Evolutionary conservation across 331 rosid genomes (phyloP), one percentile per base, ranked within the genome.

Genomic region (Quercus tomentella): DNA sequence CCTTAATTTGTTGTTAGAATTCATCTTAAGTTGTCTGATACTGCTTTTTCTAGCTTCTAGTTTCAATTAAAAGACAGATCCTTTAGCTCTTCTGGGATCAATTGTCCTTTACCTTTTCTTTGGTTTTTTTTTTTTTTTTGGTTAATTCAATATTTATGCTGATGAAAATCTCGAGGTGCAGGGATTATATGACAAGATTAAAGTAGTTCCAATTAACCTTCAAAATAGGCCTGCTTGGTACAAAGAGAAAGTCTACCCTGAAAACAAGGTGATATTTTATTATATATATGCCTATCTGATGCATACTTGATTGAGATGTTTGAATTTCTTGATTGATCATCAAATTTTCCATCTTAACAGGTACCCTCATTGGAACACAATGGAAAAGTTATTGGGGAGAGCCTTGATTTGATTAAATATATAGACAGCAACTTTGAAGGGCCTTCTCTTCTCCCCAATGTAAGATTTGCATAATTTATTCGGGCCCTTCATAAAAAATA

Each of bases 321-420:
- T 80, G 41, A 25, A 33, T 30, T 7, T 51, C 58, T 45, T 33
- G 41, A 6, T 43, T 85, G 56, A 63, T 37, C 3, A 10, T 79
- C 28, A 33, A 5, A 10, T 55, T 81, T 25, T 76, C 15, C 26
- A 63, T 61, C 31, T 67, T 28, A 28, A 54, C 54, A 93, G 97
- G 98, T 93, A 68, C 98, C 98, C 69, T 43, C 98, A 15, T 72
- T 94, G 89, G 98, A 94, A 89, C 97, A 94, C 84, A 86, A 92
- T 62, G 94, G 93, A 7, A 91, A 92, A 83, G 77, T 94, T 22
- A 68, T 88, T 30, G 98, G 97, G 74, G 97, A 94, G 82, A 92
- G 98, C 84, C 95, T 94, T 85, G 97, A 92, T 85, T 76, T 94
- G 86, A 79, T 94, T 80, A 92, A 92, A 78, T 92, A 92, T 84